Base-by-base conservation (phyloP, 2,329 filamentous ascomycete genomes). In the Paecilomyces sp. region DNA sequence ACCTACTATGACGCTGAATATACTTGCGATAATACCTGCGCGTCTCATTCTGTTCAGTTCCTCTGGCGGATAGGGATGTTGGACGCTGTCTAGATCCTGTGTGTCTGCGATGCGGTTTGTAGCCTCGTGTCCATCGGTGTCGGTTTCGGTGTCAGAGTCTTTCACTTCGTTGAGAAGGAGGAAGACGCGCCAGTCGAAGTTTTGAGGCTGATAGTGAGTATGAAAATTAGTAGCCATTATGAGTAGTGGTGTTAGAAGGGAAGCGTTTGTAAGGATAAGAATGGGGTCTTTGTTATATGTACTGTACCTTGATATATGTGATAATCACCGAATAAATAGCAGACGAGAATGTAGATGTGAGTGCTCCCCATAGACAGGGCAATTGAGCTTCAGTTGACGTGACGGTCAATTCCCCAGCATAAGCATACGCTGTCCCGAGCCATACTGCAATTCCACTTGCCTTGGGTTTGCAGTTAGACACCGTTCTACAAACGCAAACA, bases 281-380 rank as follows among this genome's bases (percentile, higher is more conserved):
- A 11, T 33, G 36, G 15, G 18, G 5, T 3, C 7, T 18, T 47
- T 8, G 15, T 12, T 13, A 1, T 18, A 47, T 47, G 36, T 47
- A 47, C 15, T n/a, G 15, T 54, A 57, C 55, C 25, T 60, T 57
- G 11, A 60, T 60, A 55, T 57, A 58, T 18, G 58, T 60, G 22
- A 79, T 75, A 31, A 75, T 55, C 3, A 78, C 68, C 0, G 76
- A 77, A 62, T 74, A 78, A 0, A 79, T 58, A 1, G 70, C 69
- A 2, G 77, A 77, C 0, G 73, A 74, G 64, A 79, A 77, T 58
- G 77, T 71, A 0, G 76, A 76, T 0, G 68, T 72, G 24, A 73
- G 67, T 0, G 59, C 59, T 8, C 59, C 59, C 59, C 53, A 56
- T 33, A 61, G 57, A 55, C 57, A 61, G n/a, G 59, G 59, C n/a